These are phyloP conservation scores for Pseudogymnoascus sp. DNA, from an alignment of 2,329 filamentous ascomycete species.

Conservation along the genomic window DNA sequence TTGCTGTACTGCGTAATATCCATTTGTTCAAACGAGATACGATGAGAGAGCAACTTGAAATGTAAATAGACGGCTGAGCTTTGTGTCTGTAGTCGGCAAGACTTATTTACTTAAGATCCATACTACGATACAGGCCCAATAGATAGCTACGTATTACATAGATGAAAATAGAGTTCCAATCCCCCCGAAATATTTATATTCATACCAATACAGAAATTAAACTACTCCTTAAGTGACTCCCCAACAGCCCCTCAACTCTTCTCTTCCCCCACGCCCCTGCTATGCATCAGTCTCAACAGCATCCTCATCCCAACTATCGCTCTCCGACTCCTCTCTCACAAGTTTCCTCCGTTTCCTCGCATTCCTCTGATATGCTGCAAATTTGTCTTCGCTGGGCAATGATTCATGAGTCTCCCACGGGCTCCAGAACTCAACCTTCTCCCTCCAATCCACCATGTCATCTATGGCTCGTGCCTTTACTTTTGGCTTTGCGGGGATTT, in stretches of 20 bases:
- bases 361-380: background rate
- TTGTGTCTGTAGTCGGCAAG: background rate
- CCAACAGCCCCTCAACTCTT: background rate
- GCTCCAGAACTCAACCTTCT: conserved; percentile 21
- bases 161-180: background rate
- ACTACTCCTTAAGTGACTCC: background rate
- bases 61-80: background rate
- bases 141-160: background rate
- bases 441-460: conserved; percentile 21
- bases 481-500: background rate
- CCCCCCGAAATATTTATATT: background rate
- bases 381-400: background rate
- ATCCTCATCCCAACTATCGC: background rate
- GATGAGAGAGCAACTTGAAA: background rate
- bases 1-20: background rate
- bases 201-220: background rate
- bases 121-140: background rate
- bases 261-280: too few relatives aligned
- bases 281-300: background rate
- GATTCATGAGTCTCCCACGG: conserved; percentile 22
- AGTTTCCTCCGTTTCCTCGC: background rate
- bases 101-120: background rate
- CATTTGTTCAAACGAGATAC: background rate
- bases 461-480: background rate
- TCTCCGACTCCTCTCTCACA: background rate